A percentile compares a stretch with the other conserved stretches of the same genome.
These are phyloP conservation scores for Talaromyces marneffei DNA, from an alignment of 2,329 filamentous ascomycete species.

Conservation along the genomic window DNA sequence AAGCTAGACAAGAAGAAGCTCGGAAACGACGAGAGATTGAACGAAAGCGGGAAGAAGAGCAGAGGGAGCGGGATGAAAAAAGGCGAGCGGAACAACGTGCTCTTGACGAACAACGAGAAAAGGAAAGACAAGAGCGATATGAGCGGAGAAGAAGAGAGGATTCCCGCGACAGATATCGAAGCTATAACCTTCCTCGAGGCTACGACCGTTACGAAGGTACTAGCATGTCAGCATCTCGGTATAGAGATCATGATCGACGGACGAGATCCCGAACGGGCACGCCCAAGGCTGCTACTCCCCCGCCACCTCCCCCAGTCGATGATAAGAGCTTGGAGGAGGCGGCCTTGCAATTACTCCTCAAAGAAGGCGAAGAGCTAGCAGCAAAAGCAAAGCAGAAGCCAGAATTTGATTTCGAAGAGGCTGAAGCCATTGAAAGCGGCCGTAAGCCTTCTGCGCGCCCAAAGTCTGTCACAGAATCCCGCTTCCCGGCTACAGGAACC, in stretches of 20 bases:
- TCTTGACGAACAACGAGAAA: constrained; percentile 48
- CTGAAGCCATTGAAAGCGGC: constrained; percentile 37
- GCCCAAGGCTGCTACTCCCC: constrained; percentile 30
- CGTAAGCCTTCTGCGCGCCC: constrained; percentile 28
- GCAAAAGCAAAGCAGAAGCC: constrained; percentile 47
- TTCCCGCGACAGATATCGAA: constrained; percentile 32
- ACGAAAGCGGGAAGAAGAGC: constrained; percentile 41
- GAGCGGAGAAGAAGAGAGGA: constrained; percentile 41
- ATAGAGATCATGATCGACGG: constrained; percentile 27
- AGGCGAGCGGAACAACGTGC: constrained; percentile 48
- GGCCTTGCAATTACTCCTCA: constrained; percentile 49
- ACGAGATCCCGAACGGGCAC: constrained; percentile 25
- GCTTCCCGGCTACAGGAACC: constrained; percentile 20
- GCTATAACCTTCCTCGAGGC: constrained; percentile 18
- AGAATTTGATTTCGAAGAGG: constrained; percentile 48
- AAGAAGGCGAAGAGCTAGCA: constrained; percentile 51
- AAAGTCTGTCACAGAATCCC: constrained; percentile 25
- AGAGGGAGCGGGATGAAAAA: constrained; percentile 45
- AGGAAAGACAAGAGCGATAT: constrained; percentile 45
- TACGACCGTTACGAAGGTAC: constrained; percentile 16
- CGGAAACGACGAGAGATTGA: constrained; percentile 40
- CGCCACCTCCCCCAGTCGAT: constrained; percentile 33
- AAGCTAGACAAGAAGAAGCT: constrained; percentile 38
- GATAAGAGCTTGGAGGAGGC: constrained; percentile 53
- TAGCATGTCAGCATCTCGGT: constrained; percentile 16